These are phyloP conservation scores for Annona squamosa DNA, from an alignment of 164 flowering plant genomes.

Conservation along the genomic window DNA sequence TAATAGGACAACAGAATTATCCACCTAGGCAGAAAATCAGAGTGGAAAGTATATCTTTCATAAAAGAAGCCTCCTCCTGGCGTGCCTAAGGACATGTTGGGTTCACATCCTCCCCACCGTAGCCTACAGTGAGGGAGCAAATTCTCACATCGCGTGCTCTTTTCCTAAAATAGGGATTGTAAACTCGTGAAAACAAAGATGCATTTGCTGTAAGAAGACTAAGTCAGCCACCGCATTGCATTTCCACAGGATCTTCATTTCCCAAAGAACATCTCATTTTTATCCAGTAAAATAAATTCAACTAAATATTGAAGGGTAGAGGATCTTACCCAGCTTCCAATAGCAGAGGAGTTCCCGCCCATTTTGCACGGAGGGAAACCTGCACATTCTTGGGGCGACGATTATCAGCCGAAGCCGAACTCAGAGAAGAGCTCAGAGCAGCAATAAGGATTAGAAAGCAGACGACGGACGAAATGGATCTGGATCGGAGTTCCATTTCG, in stretches of 20 bases:
- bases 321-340: constrained; percentile 88
- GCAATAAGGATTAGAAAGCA: constrained; percentile 16
- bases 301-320: not conserved
- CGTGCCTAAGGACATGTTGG: too few relatives aligned
- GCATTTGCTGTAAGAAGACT: not conserved
- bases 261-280: not conserved
- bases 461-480: constrained; percentile 22
- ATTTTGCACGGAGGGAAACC: constrained; percentile 87
- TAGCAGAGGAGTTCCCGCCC: constrained; percentile 90
- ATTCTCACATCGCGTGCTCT: too few relatives aligned
- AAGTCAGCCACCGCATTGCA: not conserved
- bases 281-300: not conserved
- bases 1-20: too few relatives aligned
- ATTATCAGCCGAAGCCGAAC: constrained; percentile 32
- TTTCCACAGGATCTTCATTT: not conserved
- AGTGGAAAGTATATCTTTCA: too few relatives aligned
- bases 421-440: constrained; percentile 15
- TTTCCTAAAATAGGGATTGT: too few relatives aligned
- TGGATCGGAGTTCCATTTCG: constrained; percentile 9
- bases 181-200: not conserved
- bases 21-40: too few relatives aligned
- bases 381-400: constrained; percentile 89
- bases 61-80: too few relatives aligned
- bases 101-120: too few relatives aligned
- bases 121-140: too few relatives aligned